Evolutionary conservation across 2,329 filamentous ascomycete genomes (phyloP).

Genomic region (Xylaria sp.): DNA sequence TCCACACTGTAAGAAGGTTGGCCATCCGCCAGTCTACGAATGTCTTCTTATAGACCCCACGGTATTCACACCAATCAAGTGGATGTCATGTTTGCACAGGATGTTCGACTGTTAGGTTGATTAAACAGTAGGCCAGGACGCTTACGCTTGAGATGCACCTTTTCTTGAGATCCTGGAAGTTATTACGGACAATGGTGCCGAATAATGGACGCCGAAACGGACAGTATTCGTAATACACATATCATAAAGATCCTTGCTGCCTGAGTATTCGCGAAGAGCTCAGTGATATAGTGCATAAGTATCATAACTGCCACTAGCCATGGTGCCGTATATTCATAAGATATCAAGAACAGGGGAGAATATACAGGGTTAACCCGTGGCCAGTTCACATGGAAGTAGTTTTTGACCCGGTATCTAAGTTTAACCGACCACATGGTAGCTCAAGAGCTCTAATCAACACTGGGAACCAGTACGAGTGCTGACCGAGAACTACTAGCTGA

Average conservation of each 20-base stretch:
- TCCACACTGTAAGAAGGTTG: too few relatives aligned
- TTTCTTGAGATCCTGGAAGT: not conserved
- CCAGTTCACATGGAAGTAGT: not conserved
- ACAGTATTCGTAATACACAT: too few relatives aligned
- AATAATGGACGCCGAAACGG: not conserved
- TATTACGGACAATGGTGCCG: not conserved
- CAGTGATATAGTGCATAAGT: not conserved
- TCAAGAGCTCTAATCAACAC: not conserved
- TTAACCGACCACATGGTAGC: not conserved
- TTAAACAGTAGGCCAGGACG: too few relatives aligned
- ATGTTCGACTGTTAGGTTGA: too few relatives aligned
- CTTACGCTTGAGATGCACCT: not conserved
- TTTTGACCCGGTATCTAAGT: not conserved
- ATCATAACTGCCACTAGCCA: not conserved
- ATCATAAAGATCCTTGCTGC: not conserved
- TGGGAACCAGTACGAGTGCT: not conserved
- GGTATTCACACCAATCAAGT: too few relatives aligned
- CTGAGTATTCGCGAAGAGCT: not conserved
- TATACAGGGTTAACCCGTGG: not conserved
- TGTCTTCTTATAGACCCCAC: too few relatives aligned
- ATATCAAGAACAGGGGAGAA: not conserved
- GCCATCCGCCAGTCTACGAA: too few relatives aligned
- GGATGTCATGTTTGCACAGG: too few relatives aligned
- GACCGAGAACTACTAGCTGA: not conserved
- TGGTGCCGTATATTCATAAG: not conserved